Evolutionary conservation across 169 alveolate species (phyloP).

Genomic region (Babesia bovis): DNA sequence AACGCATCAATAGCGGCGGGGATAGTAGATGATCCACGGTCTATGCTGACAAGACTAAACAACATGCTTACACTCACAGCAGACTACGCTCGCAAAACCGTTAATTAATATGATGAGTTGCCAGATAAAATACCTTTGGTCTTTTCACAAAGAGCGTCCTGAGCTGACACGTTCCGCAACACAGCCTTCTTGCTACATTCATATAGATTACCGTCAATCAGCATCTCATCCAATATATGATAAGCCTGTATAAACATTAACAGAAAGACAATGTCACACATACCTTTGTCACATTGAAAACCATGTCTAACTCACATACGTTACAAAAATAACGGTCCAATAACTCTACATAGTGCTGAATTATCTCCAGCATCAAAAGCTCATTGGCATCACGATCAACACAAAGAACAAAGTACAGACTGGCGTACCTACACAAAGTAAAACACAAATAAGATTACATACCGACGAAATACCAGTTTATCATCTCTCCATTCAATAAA

Average conservation of each 20-base stretch:
- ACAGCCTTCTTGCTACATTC: slow-evolving; percentile 93
- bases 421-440: slow-evolving; percentile 89
- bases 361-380: slow-evolving; percentile 91
- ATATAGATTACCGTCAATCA: slow-evolving; percentile 89
- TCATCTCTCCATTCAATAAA: slow-evolving; percentile 96
- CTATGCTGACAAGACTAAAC: slow-evolving; percentile 82
- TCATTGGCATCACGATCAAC: slow-evolving; percentile 96
- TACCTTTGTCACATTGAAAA: slow-evolving; percentile 96
- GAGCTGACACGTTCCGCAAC: slow-evolving; percentile 89
- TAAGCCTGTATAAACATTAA: slow-evolving; percentile 71
- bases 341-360: slow-evolving; percentile 97
- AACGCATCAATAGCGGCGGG: slow-evolving; percentile 92
- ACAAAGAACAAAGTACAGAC: slow-evolving; percentile 95
- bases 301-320: slow-evolving; percentile 98
- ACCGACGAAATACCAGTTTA: slow-evolving; percentile 94
- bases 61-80: slow-evolving; percentile 77
- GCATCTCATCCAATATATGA: slow-evolving; percentile 85
- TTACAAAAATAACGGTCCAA: slow-evolving; percentile 97
- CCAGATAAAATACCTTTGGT: slow-evolving; percentile 68
- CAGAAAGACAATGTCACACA: not conserved
- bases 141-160: slow-evolving; percentile 93
- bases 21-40: slow-evolving; percentile 88
- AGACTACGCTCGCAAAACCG: slow-evolving; percentile 76
- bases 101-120: not conserved
- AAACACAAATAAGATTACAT: not conserved